Evolutionary conservation across 257 asterid genomes (phyloP).

Genomic region (Solanum chiquidenum): DNA sequence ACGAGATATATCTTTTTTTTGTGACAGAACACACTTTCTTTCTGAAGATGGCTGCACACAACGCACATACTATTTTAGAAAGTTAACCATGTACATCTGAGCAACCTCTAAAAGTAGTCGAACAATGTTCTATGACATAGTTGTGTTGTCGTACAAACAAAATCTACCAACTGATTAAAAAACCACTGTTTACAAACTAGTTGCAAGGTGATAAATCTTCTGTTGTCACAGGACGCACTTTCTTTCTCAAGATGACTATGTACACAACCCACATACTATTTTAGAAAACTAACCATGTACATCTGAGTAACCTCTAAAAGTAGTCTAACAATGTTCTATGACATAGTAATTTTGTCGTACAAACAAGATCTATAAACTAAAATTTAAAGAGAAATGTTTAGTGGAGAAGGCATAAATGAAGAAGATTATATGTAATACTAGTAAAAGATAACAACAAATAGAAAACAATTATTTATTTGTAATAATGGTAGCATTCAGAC

Average conservation of each 20-base stretch:
- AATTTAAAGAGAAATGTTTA: not conserved
- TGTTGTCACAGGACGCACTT: not conserved
- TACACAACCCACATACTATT: not conserved
- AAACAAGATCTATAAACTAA: not conserved
- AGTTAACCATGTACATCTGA: not conserved
- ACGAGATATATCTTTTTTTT: not conserved
- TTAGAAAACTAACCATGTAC: not conserved
- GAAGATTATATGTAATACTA: not conserved
- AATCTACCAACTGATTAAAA: not conserved
- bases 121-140: not conserved
- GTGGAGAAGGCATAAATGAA: not conserved
- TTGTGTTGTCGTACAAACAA: not conserved
- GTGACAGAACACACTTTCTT: not conserved
- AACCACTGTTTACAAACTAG: not conserved
- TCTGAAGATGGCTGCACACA: not conserved
- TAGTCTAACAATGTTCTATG: not conserved
- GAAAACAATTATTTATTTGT: not conserved
- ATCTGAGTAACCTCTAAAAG: not conserved
- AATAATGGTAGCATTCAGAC: not conserved
- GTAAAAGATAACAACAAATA: not conserved
- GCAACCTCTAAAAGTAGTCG: not conserved
- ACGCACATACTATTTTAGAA: not conserved
- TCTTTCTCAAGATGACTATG: not conserved
- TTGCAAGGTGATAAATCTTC: not conserved
- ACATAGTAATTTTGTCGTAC: not conserved